Percentiles rank a stretch among this genome's conserved stretches.
Conservation (phyloP, 1,139 yeast species). For the Hanseniaspora gamundiae region DNA sequence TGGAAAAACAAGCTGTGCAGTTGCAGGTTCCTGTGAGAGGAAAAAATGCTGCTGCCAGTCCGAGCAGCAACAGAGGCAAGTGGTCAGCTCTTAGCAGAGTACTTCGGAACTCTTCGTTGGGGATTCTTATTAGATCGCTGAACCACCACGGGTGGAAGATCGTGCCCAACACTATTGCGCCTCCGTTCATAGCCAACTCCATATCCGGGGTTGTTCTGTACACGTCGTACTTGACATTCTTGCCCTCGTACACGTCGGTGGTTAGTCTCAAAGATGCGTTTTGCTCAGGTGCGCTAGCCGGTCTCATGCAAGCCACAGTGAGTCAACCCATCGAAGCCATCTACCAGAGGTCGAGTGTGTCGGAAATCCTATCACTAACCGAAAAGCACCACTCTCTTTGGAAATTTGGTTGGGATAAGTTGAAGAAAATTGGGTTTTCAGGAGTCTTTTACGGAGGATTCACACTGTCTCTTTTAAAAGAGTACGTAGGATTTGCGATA, state of each 20-base stretch:
- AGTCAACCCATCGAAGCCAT: constrained; percentile 94
- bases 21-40: constrained; percentile 16
- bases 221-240: constrained; percentile 56
- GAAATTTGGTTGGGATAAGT: constrained; percentile 59
- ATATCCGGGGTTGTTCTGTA: constrained; percentile 78
- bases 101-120: constrained; percentile 58
- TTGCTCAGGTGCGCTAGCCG: constrained; percentile 77
- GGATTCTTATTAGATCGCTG: constrained; percentile 58
- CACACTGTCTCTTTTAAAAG: constrained; percentile 63
- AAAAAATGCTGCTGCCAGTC: constrained; percentile 28
- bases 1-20: constrained; percentile 24
- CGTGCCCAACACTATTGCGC: constrained; percentile 72
- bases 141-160: constrained; percentile 76
- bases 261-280: constrained; percentile 43
- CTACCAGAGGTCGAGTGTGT: constrained; percentile 50
- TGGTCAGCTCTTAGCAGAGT: constrained; percentile 9
- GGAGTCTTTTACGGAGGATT: constrained; percentile 83
- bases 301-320: constrained; percentile 74
- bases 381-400: constrained; percentile 55
- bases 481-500: constrained; percentile 74
- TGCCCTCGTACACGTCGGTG: constrained; percentile 26
- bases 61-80: neutral
- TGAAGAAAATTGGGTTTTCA: constrained; percentile 60
- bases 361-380: constrained; percentile 53
- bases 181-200: constrained; percentile 80